Evolutionary conservation across 768 basidiomycete species (phyloP).

Genomic region (Royoungia palumana): DNA sequence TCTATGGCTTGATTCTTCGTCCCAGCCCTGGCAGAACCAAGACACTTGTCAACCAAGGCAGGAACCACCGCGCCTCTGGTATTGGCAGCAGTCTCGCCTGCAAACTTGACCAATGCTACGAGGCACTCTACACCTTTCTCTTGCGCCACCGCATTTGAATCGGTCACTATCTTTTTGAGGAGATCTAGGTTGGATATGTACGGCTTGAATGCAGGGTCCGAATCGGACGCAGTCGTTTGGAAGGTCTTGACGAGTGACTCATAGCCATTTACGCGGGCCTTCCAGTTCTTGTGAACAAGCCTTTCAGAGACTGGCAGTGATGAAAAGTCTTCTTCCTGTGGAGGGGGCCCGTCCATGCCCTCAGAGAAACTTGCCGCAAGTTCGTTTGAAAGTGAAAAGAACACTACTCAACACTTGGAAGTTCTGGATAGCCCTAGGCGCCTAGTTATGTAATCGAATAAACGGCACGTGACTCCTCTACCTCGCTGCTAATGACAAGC

Average conservation of each 20-base stretch:
- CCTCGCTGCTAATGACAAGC: slow-evolving; percentile 47
- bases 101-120: slow-evolving; percentile 81
- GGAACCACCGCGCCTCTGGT: slow-evolving; percentile 80
- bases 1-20: slow-evolving; percentile 88
- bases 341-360: slow-evolving; percentile 86
- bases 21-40: slow-evolving; percentile 86
- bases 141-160: slow-evolving; percentile 95
- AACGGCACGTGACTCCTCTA: slow-evolving; percentile 26
- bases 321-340: slow-evolving; percentile 92
- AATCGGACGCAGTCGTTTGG: slow-evolving; percentile 85
- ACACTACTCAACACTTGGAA: neutral
- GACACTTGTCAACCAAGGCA: slow-evolving; percentile 93
- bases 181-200: slow-evolving; percentile 75
- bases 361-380: slow-evolving; percentile 6
- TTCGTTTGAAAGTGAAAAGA: slow-evolving; percentile 7
- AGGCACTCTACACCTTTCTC: slow-evolving; percentile 95
- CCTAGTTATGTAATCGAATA: slow-evolving; percentile 22
- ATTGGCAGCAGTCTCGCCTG: slow-evolving; percentile 83
- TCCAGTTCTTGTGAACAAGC: slow-evolving; percentile 97
- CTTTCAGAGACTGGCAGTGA: slow-evolving; percentile 73
- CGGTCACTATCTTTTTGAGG: slow-evolving; percentile 83
- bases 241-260: slow-evolving; percentile 84
- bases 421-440: slow-evolving; percentile 8
- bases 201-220: slow-evolving; percentile 90
- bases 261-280: slow-evolving; percentile 93